Percentiles rank a stretch among this genome's conserved stretches.
Evolutionary conservation across 177 flowering plant species (phyloP).

Genomic region (Vitis hybrid): DNA sequence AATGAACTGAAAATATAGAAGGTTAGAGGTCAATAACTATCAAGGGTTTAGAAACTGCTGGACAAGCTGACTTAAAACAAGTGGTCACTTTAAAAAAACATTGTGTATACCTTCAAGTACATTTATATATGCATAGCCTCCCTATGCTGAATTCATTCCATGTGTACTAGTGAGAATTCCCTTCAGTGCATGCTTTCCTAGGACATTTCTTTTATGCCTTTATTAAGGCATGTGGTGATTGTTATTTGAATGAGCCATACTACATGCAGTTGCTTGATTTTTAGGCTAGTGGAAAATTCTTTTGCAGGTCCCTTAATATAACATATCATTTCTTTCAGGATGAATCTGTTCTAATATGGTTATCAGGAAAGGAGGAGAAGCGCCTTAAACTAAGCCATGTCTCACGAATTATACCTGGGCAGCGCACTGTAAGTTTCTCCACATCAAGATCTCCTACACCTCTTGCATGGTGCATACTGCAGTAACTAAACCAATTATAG

Average conservation of each 20-base stretch:
- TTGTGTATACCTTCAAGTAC: too few relatives aligned
- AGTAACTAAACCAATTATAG: neutral
- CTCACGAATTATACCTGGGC: slow-evolving; percentile 42
- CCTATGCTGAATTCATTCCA: too few relatives aligned
- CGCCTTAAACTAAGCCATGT: slow-evolving; percentile 41
- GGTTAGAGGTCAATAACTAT: too few relatives aligned
- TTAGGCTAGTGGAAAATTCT: neutral
- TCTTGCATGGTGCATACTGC: neutral
- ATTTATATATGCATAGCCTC: too few relatives aligned
- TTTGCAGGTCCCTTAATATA: neutral
- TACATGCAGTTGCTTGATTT: neutral
- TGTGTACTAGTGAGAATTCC: too few relatives aligned
- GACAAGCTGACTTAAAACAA: too few relatives aligned
- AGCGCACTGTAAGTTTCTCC: slow-evolving; percentile 44
- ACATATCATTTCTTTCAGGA: slow-evolving; percentile 18
- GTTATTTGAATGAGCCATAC: neutral
- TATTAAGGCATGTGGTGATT: neutral
- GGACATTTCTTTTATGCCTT: neutral
- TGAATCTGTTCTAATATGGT: slow-evolving; percentile 41
- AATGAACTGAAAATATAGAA: too few relatives aligned
- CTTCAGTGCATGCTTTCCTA: neutral
- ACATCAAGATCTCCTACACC: slow-evolving; percentile 4
- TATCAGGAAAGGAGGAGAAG: slow-evolving; percentile 46
- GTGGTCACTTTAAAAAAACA: too few relatives aligned
- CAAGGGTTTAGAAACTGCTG: too few relatives aligned